These are phyloP conservation scores for Gymnopilus dilepis DNA, from an alignment of 768 basidiomycete species.

Conservation along the genomic window DNA sequence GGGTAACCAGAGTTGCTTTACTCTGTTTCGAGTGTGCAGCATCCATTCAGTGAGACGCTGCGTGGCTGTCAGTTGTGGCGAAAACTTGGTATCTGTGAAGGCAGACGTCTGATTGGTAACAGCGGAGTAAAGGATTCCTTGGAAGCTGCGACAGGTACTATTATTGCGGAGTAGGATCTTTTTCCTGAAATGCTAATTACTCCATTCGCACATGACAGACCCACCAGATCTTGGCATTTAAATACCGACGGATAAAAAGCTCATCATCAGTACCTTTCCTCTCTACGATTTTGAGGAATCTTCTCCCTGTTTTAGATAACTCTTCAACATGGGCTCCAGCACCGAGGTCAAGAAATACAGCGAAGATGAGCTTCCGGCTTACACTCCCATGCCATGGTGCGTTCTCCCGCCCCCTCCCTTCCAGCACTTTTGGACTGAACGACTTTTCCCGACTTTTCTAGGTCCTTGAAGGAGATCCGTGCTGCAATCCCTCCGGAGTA, in stretches of 20 bases:
- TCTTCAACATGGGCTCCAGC: conserved; percentile 28
- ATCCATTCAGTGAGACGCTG: not conserved
- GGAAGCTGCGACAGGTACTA: conserved; percentile 10
- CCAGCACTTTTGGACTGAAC: not conserved
- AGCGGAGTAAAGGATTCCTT: conserved; percentile 11
- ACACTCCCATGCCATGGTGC: conserved; percentile 54
- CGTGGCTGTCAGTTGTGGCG: conserved; percentile 8
- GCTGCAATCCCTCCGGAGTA: conserved; percentile 51
- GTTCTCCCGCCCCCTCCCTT: conserved; percentile 8
- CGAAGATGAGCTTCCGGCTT: conserved; percentile 48
- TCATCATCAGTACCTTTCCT: conserved; percentile 14
- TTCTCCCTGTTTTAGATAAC: conserved; percentile 18
- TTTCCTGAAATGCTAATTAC: conserved; percentile 11
- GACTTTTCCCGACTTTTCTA: conserved; percentile 20
- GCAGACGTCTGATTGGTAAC: conserved; percentile 9
- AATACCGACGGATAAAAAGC: conserved; percentile 18
- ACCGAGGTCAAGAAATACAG: conserved; percentile 31
- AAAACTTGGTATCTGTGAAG: conserved; percentile 7
- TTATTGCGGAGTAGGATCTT: conserved; percentile 4
- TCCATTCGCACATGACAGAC: conserved; percentile 14
- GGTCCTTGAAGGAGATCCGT: conserved; percentile 56
- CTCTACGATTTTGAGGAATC: conserved; percentile 5
- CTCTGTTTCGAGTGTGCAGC: conserved; percentile 9
- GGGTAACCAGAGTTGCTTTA: conserved; percentile 20
- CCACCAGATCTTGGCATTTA: conserved; percentile 22